Conservation (phyloP, 192 early-diverging fungal species). For the Coemansia sp. region DNA sequence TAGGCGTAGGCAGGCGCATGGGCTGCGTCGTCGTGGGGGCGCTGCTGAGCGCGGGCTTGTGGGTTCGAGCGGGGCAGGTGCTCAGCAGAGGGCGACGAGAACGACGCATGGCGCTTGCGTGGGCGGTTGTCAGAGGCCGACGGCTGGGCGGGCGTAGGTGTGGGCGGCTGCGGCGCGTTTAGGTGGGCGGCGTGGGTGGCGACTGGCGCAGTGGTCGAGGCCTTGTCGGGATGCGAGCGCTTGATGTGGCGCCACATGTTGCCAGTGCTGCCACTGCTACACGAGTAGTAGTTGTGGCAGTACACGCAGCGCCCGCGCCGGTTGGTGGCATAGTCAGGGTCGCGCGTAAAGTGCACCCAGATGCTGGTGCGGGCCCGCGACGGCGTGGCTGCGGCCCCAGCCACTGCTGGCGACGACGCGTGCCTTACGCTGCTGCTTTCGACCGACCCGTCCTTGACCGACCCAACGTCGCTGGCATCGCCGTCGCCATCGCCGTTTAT, state of each 20-base stretch:
- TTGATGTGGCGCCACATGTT: constrained; percentile 57
- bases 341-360: constrained; percentile 53
- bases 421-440: constrained; percentile 36
- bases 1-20: constrained; percentile 4
- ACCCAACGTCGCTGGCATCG: constrained; percentile 33
- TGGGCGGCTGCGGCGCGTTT: constrained; percentile 14
- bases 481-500: constrained; percentile 35
- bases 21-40: constrained; percentile 6
- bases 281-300: constrained; percentile 57
- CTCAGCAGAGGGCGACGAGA: constrained; percentile 40
- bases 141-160: constrained; percentile 2
- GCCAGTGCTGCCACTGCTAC: constrained; percentile 53
- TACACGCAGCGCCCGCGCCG: constrained; percentile 54
- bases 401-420: constrained; percentile 32
- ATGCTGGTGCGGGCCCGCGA: constrained; percentile 49
- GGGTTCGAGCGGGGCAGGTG: constrained; percentile 11
- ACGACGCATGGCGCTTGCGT: constrained; percentile 52
- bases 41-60: neutral
- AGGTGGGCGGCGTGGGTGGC: constrained; percentile 30
- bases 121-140: constrained; percentile 13
- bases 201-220: constrained; percentile 42
- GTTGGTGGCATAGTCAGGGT: constrained; percentile 53
- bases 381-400: constrained; percentile 22
- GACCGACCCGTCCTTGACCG: constrained; percentile 38
- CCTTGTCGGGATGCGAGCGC: constrained; percentile 53